phyloP scores from a whole-genome alignment of 1,284 basidiomycete species.

The Ceratobasidium sp. region DNA sequence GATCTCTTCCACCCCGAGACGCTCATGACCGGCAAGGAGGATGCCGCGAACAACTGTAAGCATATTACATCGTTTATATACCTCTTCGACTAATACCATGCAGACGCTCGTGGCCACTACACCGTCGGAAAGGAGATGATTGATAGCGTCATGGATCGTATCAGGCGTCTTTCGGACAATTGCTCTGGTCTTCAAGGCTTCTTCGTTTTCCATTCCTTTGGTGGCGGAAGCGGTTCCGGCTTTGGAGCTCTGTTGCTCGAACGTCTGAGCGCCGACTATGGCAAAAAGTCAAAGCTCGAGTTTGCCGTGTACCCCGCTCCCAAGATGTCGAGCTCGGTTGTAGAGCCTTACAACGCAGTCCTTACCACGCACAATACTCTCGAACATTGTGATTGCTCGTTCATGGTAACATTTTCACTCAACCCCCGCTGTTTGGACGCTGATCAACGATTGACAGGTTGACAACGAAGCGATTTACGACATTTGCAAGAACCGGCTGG shows the following conservation, averaged over 20 bases:
- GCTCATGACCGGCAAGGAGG: constrained; percentile 99
- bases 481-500: constrained; percentile 97
- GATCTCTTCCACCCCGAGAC: constrained; percentile 99
- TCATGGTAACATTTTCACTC: constrained; percentile 80
- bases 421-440: constrained; percentile 43
- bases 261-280: constrained; percentile 96
- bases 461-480: constrained; percentile 99
- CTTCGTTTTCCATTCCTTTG: constrained; percentile 99
- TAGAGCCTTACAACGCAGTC: constrained; percentile 99
- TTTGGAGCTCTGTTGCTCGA: constrained; percentile 97
- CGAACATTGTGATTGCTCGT: constrained; percentile 99
- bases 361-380: constrained; percentile 99
- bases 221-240: constrained; percentile 99
- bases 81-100: constrained; percentile 43
- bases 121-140: constrained; percentile 93
- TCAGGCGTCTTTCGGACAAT: constrained; percentile 97
- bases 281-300: constrained; percentile 99
- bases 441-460: constrained; percentile 67
- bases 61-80: constrained; percentile 49
- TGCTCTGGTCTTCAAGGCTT: constrained; percentile 99
- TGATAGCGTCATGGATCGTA: constrained; percentile 91
- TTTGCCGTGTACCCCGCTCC: constrained; percentile 98
- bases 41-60: constrained; percentile 98
- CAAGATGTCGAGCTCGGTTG: constrained; percentile 94
- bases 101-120: constrained; percentile 98